Conservation (phyloP, 1,139 yeast genomes). For the Debaryomyces singareniensis region DNA sequence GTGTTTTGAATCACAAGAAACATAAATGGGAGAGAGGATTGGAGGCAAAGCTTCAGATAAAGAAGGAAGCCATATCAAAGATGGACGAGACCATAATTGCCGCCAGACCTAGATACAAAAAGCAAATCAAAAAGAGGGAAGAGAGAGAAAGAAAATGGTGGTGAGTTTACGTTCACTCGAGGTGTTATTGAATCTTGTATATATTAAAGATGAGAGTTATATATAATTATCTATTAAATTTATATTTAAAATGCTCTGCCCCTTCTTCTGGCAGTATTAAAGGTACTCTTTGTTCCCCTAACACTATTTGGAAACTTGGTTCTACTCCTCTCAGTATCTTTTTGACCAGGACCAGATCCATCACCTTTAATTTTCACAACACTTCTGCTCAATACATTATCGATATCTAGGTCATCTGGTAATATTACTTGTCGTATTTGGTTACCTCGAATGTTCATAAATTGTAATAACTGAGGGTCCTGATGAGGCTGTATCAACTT, state of each 20-base stretch:
- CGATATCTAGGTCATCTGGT: constrained; percentile 86
- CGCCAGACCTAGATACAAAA: constrained; percentile 58
- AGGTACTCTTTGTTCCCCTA: constrained; percentile 7
- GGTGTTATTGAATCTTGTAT: constrained; percentile 1
- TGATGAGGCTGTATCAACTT: constrained; percentile 68
- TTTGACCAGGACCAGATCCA: constrained; percentile 37
- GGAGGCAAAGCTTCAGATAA: constrained; percentile 54
- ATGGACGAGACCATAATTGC: constrained; percentile 69
- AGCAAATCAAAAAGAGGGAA: constrained; percentile 48
- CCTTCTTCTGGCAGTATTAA: constrained; percentile 12
- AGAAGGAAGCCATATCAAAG: constrained; percentile 59
- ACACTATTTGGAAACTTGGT: constrained; percentile 3
- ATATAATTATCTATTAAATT: background rate
- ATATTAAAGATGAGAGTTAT: constrained; percentile 1
- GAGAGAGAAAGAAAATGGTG: constrained; percentile 45
- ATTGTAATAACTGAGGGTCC: constrained; percentile 70
- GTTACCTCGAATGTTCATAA: constrained; percentile 83
- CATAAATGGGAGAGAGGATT: constrained; percentile 72
- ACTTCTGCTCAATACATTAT: constrained; percentile 53
- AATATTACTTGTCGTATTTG: constrained; percentile 78
- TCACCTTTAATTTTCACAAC: constrained; percentile 30
- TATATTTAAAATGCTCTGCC: constrained; percentile 8
- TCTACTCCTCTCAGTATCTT: constrained; percentile 6
- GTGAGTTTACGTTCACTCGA: too few species aligned
- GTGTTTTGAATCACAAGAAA: constrained; percentile 74